Conservation (phyloP, 73 alveolate species). For the Paramecium biaurelia region DNA sequence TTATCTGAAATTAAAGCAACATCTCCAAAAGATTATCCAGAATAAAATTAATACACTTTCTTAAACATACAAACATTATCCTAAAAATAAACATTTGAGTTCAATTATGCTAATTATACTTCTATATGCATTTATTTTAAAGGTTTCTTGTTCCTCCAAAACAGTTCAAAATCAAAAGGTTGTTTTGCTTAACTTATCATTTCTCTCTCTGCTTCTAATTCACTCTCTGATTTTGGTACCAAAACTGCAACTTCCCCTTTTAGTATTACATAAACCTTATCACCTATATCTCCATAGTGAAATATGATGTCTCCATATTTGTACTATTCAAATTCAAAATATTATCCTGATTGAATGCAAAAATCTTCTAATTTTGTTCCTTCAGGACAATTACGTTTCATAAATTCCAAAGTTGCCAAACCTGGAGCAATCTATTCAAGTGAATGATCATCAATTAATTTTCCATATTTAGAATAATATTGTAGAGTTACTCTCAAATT, state of each 20-base stretch:
- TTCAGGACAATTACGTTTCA: slow-evolving; percentile 21
- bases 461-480: neutral
- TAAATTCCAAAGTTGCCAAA: neutral
- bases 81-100: neutral
- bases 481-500: neutral
- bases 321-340: neutral
- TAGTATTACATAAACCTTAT: neutral
- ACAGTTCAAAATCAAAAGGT: neutral
- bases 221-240: neutral
- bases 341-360: neutral
- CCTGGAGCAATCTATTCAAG: neutral
- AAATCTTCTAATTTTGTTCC: neutral
- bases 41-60: neutral
- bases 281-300: slow-evolving; percentile 18
- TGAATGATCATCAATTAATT: neutral
- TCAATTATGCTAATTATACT: neutral
- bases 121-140: neutral
- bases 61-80: neutral
- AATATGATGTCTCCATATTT: slow-evolving; percentile 21
- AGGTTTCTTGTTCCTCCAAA: neutral
- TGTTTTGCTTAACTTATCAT: neutral
- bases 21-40: slow-evolving; percentile 49
- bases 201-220: neutral
- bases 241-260: slow-evolving; percentile 32
- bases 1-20: slow-evolving; percentile 3